These are phyloP conservation scores for Xanthoparmelia taractica DNA, from an alignment of 495 filamentous ascomycete genomes.

Conservation along the genomic window DNA sequence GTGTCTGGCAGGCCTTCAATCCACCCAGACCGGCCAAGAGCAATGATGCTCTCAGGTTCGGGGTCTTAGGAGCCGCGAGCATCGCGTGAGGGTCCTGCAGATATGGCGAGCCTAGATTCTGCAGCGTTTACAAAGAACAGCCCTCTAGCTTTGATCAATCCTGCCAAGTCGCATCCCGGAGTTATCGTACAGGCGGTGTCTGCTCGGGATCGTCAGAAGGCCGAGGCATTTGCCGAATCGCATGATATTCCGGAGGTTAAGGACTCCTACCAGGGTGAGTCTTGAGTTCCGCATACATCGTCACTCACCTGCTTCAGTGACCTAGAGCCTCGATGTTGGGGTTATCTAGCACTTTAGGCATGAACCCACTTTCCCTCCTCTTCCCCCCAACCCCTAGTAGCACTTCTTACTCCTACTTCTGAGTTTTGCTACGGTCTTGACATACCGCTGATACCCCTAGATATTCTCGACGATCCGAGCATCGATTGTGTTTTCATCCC, in stretches of 20 bases:
- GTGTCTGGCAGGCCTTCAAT: not conserved
- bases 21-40: not conserved
- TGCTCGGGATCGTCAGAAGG: constrained; percentile 46
- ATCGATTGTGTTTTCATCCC: constrained; percentile 45
- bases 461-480: constrained; percentile 33
- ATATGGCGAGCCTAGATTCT: not conserved
- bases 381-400: too few species aligned
- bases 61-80: not conserved
- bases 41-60: not conserved
- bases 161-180: constrained; percentile 52
- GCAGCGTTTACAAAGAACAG: constrained; percentile 25
- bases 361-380: too few species aligned
- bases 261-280: constrained; percentile 39
- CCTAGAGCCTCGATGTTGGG: too few species aligned
- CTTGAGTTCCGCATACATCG: too few species aligned
- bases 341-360: too few species aligned
- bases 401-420: too few species aligned
- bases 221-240: constrained; percentile 48
- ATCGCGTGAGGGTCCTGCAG: constrained; percentile 4
- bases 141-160: constrained; percentile 46
- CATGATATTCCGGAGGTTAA: constrained; percentile 50
- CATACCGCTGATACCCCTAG: too few species aligned
- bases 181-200: constrained; percentile 52
- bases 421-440: too few species aligned
- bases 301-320: too few species aligned